Evolutionary conservation across 768 basidiomycete species (phyloP).

Genomic region (Tylopilus felleus): DNA sequence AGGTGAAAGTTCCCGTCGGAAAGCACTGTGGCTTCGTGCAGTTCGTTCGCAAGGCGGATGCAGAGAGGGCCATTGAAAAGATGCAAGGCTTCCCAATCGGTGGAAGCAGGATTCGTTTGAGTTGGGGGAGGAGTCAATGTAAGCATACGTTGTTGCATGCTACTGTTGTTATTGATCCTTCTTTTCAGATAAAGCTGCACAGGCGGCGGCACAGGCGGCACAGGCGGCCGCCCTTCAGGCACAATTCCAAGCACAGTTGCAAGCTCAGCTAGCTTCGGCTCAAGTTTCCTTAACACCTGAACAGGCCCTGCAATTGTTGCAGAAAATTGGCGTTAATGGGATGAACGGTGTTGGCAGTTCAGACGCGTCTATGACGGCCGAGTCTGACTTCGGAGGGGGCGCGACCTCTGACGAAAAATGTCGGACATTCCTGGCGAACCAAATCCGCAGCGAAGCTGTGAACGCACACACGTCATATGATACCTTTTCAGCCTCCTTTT

Average conservation of each 20-base stretch:
- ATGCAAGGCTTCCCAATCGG: conserved; percentile 97
- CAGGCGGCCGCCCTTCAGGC: conserved; percentile 69
- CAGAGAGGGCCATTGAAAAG: conserved; percentile 89
- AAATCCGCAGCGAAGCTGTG: conserved; percentile 14
- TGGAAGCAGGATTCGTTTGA: conserved; percentile 84
- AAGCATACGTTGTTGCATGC: not conserved
- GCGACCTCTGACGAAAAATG: conserved; percentile 23
- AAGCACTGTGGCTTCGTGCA: conserved; percentile 97
- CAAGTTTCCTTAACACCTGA: conserved; percentile 47
- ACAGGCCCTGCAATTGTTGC: conserved; percentile 59
- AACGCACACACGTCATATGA: conserved; percentile 20
- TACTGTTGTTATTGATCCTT: conserved; percentile 2
- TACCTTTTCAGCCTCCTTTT: conserved; percentile 17
- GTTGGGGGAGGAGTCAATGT: conserved; percentile 96
- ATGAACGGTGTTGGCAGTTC: conserved; percentile 27
- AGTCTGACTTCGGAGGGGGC: conserved; percentile 16
- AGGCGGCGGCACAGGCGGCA: conserved; percentile 81
- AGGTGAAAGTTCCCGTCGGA: conserved; percentile 96
- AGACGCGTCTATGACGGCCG: conserved; percentile 9
- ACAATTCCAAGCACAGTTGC: conserved; percentile 38
- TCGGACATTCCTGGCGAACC: conserved; percentile 20
- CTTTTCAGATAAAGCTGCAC: conserved; percentile 77
- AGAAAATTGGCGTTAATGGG: conserved; percentile 48
- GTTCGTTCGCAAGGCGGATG: conserved; percentile 88
- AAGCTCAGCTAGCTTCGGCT: conserved; percentile 28